phyloP scores from a whole-genome alignment of 2,329 filamentous ascomycete genomes.

The Aspergillus brunneoviolaceus region DNA sequence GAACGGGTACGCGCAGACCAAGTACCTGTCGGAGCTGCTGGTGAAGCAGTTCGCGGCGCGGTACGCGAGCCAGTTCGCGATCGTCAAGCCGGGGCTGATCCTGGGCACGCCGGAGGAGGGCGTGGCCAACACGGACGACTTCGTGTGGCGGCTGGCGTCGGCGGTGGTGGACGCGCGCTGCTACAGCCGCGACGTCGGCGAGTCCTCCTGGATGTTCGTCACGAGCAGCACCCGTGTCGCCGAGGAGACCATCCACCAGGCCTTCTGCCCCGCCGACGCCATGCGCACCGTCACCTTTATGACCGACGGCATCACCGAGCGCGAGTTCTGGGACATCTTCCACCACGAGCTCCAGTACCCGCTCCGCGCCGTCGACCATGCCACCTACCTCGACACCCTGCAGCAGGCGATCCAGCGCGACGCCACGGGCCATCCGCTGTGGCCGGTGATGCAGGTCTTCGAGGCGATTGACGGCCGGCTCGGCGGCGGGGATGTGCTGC shows the following conservation, averaged over 20 bases:
- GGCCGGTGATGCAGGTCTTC: conserved; percentile 12
- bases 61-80: conserved; percentile 3
- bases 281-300: conserved; percentile 10
- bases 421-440: conserved; percentile 10
- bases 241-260: conserved; percentile 14
- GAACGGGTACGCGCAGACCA: conserved; percentile 14
- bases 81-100: conserved; percentile 20
- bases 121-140: conserved; percentile 18
- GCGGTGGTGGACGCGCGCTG: conserved; percentile 9
- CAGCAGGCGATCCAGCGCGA: conserved; percentile 5
- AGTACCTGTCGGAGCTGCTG: conserved; percentile 13
- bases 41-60: conserved; percentile 8
- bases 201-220: conserved; percentile 13
- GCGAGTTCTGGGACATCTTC: conserved; percentile 19
- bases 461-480: conserved; percentile 12
- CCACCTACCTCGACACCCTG: conserved; percentile 12
- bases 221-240: conserved; percentile 13
- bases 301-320: conserved; percentile 13
- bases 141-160: conserved; percentile 18
- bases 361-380: conserved; percentile 2
- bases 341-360: conserved; percentile 13
- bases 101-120: conserved; percentile 16
- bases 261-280: conserved; percentile 9
- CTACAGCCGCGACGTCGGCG: conserved; percentile 8
- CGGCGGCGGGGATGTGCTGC: conserved; percentile 3